Percentiles rank a stretch among this genome's conserved stretches.
phyloP scores from a whole-genome alignment of 345 rosid genomes.

The Balakata baccata region DNA sequence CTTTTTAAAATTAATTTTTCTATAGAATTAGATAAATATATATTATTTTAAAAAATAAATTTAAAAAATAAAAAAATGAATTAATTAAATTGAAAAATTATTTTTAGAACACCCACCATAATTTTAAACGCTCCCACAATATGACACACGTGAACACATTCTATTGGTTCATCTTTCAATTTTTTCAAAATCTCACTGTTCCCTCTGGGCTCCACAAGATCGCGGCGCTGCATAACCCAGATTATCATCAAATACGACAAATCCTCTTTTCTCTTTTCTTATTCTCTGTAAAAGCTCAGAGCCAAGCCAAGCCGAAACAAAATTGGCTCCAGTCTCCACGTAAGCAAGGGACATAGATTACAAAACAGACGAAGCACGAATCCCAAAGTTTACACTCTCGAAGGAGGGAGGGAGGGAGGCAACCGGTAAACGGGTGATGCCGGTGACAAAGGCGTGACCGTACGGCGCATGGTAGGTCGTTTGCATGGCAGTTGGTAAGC shows the following conservation, averaged over 20 bases:
- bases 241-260: slow-evolving; percentile 11
- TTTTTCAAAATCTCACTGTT: neutral
- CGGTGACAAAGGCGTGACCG: slow-evolving; percentile 34
- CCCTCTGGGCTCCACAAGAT: slow-evolving; percentile 14
- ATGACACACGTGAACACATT: neutral
- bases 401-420: neutral
- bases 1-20: too few relatives aligned
- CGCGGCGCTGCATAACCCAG: slow-evolving; percentile 9
- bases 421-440: slow-evolving; percentile 21
- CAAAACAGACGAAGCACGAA: neutral
- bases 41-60: too few relatives aligned
- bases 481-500: slow-evolving; percentile 67
- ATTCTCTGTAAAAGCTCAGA: neutral
- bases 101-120: too few relatives aligned
- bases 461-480: slow-evolving; percentile 52
- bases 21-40: too few relatives aligned
- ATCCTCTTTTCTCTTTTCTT: neutral
- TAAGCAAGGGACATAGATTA: neutral
- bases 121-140: too few relatives aligned
- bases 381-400: neutral
- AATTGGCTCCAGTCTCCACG: neutral
- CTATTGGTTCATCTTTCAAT: neutral
- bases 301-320: too few relatives aligned
- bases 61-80: too few relatives aligned
- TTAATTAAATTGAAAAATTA: too few relatives aligned